Evolutionary conservation across 1,284 basidiomycete species (phyloP), one percentile per base, ranked within the genome.

Genomic region (Cryptococcus wingfieldii): DNA sequence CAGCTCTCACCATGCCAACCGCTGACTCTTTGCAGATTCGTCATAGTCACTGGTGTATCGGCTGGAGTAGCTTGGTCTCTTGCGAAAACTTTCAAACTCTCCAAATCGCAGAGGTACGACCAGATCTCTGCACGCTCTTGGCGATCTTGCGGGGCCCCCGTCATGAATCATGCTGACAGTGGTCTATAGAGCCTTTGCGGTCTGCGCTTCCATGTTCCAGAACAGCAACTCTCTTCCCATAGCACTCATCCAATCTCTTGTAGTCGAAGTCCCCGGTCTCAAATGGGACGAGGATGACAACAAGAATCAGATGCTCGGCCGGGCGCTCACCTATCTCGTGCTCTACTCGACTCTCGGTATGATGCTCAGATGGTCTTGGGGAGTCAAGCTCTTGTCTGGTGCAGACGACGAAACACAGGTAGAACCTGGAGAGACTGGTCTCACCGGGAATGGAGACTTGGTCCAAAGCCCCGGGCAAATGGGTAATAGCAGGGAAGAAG

Each of bases 261-360:
- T 91, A 7, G 78, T 87, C 52, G 88, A 89, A 9, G 90, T 96
- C 0, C 87, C 88, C 0, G 85, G 85, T 12, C 80, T 97, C 37
- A 78, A 88, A 69, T 94, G 92, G 91, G 86, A 83, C 16, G 71
- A 82, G 6, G 84, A 88, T 53, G 93, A 97, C 70, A 87, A 83
- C 63, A 82, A 85, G 65, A 83, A 92, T 64, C 84, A 87, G 38
- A 96, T 96, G 90, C 82, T 96, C 42, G 92, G 93, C 53, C 83
- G 93, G 12, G 90, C 94, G 0, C 79, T 97, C 58, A 93, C 92
- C 0, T 96, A 97, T 71, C 82, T 97, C 42, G 89, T 95, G 6
- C 80, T 96, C 18, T 94, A 93, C 74, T 92, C 89, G 58, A 96
- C 93, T 0, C 81, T 97, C 43, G 92, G 93, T 54, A 96, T 95